phyloP scores from a whole-genome alignment of 164 flowering plant genomes.

The Malania oleifera region DNA sequence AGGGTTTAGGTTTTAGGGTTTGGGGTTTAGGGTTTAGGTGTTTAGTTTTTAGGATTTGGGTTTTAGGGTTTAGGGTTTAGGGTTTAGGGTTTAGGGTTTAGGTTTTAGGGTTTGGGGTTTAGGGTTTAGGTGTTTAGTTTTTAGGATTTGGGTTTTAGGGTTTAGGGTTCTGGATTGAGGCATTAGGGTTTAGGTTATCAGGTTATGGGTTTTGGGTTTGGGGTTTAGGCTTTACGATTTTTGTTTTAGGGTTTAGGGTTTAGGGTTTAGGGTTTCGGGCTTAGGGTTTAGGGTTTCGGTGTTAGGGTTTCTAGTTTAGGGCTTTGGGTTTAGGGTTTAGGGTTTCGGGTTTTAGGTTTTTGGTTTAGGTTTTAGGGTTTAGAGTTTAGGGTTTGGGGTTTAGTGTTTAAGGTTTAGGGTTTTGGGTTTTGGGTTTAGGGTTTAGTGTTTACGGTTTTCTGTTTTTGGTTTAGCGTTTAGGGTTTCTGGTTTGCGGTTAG shows the following conservation, averaged over 20 bases:
- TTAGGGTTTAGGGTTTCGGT: background rate
- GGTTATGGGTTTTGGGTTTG: background rate
- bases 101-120: background rate
- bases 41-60: no score
- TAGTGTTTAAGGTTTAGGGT: background rate
- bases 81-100: background rate
- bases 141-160: background rate
- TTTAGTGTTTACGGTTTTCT: background rate
- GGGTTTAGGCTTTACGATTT: no score
- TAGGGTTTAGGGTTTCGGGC: background rate
- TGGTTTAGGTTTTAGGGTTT: no score
- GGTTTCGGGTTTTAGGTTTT: no score
- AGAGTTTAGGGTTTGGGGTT: constrained; percentile 1
- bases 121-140: background rate
- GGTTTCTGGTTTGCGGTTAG: no score
- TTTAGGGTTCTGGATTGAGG: background rate
- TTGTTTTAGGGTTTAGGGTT: no score
- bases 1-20: constrained; percentile 1
- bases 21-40: constrained; percentile 1
- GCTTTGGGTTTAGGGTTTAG: no score
- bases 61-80: constrained; percentile 1
- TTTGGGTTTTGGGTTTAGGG: background rate
- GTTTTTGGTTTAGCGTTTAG: no score
- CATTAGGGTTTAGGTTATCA: background rate
- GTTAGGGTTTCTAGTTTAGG: no score